These are phyloP conservation scores for Dictyostelium brefeldianum DNA, from an alignment of 78 protist species.

Conservation along the genomic window DNA sequence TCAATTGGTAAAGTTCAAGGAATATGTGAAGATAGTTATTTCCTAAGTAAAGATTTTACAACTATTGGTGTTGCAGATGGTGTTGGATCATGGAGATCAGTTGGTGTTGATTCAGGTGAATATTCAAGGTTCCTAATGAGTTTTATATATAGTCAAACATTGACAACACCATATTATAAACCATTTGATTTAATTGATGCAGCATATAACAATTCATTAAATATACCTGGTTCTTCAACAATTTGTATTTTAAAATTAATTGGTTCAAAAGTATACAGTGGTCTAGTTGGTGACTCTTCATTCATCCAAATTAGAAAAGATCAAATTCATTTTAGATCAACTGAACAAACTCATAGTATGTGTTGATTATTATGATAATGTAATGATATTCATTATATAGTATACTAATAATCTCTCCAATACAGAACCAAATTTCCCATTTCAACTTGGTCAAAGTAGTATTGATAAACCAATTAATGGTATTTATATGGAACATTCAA, in stretches of 20 bases:
- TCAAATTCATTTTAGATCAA: slow-evolving; percentile 39
- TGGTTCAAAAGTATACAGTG: slow-evolving; percentile 50
- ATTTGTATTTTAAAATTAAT: slow-evolving; percentile 68
- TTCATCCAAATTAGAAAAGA: slow-evolving; percentile 57
- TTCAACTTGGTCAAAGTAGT: slow-evolving; percentile 64
- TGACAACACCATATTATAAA: background rate
- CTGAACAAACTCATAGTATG: slow-evolving; percentile 71
- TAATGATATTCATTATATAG: background rate
- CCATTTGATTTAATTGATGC: slow-evolving; percentile 56
- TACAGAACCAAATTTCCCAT: slow-evolving; percentile 74
- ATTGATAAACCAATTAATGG: slow-evolving; percentile 63
- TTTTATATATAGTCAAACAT: background rate
- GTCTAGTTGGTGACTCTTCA: slow-evolving; percentile 72
- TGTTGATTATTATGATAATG: background rate
- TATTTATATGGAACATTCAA: slow-evolving; percentile 31
- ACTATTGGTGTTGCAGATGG: slow-evolving; percentile 78
- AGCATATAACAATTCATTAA: slow-evolving; percentile 19
- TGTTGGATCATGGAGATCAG: slow-evolving; percentile 66
- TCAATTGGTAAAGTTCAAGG: slow-evolving; percentile 59
- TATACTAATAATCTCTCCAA: too few species aligned
- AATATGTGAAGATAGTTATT: slow-evolving; percentile 57
- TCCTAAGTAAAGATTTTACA: slow-evolving; percentile 40
- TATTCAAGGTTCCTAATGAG: slow-evolving; percentile 36
- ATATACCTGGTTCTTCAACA: slow-evolving; percentile 52
- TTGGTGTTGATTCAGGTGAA: slow-evolving; percentile 64